Evolutionary conservation across 306 rosid genomes (phyloP).

Genomic region (Alnus glutinosa): DNA sequence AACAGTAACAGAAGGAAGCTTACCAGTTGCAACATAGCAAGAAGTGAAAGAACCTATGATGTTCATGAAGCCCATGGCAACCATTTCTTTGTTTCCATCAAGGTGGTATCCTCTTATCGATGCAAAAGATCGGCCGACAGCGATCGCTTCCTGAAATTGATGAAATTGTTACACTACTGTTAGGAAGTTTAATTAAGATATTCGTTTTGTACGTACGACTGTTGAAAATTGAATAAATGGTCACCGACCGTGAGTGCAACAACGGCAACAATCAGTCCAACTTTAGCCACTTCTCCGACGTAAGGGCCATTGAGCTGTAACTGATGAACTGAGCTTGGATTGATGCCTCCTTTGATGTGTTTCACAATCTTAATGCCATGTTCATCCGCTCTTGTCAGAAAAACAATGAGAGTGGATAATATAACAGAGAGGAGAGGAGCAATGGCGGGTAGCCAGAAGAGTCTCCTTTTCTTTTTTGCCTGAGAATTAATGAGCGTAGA

Average conservation of each 20-base stretch:
- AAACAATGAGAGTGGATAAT: conserved; percentile 66
- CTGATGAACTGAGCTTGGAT: conserved; percentile 68
- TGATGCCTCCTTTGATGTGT: conserved; percentile 72
- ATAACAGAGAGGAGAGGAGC: conserved; percentile 71
- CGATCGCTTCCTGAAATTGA: conserved; percentile 69
- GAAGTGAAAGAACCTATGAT: conserved; percentile 85
- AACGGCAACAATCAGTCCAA: conserved; percentile 62
- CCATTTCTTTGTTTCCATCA: conserved; percentile 89
- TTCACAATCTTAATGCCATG: conserved; percentile 74
- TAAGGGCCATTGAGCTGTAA: conserved; percentile 48
- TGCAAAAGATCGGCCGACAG: conserved; percentile 87
- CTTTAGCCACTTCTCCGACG: conserved; percentile 52
- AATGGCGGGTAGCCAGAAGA: conserved; percentile 82
- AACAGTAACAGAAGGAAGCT: background rate
- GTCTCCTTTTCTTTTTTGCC: conserved; percentile 62
- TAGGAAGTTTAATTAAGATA: background rate
- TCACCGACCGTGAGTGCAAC: conserved; percentile 71
- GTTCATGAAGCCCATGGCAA: conserved; percentile 78
- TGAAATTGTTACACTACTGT: background rate
- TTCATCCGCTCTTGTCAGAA: conserved; percentile 57
- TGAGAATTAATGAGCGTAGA: conserved; percentile 15
- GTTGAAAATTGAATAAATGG: background rate
- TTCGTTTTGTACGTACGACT: background rate
- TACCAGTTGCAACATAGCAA: conserved; percentile 91
- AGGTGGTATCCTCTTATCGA: conserved; percentile 72